Evolutionary conservation across 208 protist species (phyloP).

Genomic region (Wallacemonas collosoma): DNA sequence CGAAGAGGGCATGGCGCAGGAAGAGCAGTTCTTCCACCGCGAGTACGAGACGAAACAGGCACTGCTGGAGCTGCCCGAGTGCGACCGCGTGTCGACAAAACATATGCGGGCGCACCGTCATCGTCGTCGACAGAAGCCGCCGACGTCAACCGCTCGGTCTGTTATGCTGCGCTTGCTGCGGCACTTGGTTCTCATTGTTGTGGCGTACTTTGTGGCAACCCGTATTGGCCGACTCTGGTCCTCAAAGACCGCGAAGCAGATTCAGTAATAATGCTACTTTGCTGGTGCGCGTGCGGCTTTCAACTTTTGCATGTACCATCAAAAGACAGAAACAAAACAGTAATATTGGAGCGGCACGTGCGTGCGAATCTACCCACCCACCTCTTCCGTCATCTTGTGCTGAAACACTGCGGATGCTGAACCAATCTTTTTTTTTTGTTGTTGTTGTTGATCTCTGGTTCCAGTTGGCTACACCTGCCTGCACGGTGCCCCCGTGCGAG

Average conservation of each 20-base stretch:
- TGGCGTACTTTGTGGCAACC: conserved; percentile 43
- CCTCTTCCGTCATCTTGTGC: too few relatives aligned
- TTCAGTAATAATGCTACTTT: neutral
- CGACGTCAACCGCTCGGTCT: conserved; percentile 29
- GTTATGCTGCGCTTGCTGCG: conserved; percentile 36
- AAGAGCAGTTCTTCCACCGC: conserved; percentile 45
- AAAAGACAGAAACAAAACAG: neutral
- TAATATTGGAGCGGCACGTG: neutral
- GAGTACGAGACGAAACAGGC: conserved; percentile 39
- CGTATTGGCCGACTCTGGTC: conserved; percentile 19
- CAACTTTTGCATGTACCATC: neutral
- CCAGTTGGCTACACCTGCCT: too few relatives aligned
- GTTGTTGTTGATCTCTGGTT: too few relatives aligned
- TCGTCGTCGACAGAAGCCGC: conserved; percentile 28
- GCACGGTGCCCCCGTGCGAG: too few relatives aligned
- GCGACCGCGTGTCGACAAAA: conserved; percentile 3
- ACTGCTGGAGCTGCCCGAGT: conserved; percentile 36
- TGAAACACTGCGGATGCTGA: too few relatives aligned
- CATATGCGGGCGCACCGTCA: conserved; percentile 19
- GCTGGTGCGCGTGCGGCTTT: too few relatives aligned
- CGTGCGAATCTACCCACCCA: neutral
- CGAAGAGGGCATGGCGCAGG: conserved; percentile 51
- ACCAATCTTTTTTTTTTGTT: too few relatives aligned
- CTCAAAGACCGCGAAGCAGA: neutral
- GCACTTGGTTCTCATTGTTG: conserved; percentile 36